These are phyloP conservation scores for Heliamphora exappendiculata DNA, from an alignment of 148 eudicot species.

Conservation along the genomic window DNA sequence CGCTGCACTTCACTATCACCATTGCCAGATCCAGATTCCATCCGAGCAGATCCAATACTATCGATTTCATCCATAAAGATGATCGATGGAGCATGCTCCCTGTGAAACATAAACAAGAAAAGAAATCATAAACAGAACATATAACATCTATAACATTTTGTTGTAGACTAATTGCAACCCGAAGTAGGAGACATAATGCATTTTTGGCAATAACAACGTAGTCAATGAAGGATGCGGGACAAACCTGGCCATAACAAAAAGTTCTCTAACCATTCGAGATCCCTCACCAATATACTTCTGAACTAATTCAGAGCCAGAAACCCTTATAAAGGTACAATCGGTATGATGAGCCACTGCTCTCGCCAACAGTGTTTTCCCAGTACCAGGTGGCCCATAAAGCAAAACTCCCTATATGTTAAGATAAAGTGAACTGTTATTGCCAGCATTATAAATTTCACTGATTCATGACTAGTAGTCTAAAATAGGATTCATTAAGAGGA, in stretches of 20 bases:
- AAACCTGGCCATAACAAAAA: conserved; percentile 82
- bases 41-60: conserved; percentile 76
- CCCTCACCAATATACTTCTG: conserved; percentile 91
- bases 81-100: conserved; percentile 88
- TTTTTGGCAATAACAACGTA: background rate
- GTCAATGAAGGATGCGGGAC: conserved; percentile 9
- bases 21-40: conserved; percentile 83
- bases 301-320: conserved; percentile 88
- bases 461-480: background rate
- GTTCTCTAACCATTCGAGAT: conserved; percentile 82
- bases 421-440: background rate
- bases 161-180: background rate
- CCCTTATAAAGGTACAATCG: conserved; percentile 89
- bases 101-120: conserved; percentile 18
- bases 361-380: conserved; percentile 83
- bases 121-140: background rate
- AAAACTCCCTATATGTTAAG: conserved; percentile 64
- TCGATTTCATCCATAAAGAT: conserved; percentile 88
- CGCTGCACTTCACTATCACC: conserved; percentile 84
- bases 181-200: background rate
- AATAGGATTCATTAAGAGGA: background rate
- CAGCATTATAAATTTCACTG: background rate
- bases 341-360: conserved; percentile 97
- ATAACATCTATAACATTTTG: background rate
- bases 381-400: conserved; percentile 94